Percentiles rank a stretch among this genome's conserved stretches.
phyloP scores from a whole-genome alignment of 1,284 basidiomycete genomes.

The Apiotrichum gracile region DNA sequence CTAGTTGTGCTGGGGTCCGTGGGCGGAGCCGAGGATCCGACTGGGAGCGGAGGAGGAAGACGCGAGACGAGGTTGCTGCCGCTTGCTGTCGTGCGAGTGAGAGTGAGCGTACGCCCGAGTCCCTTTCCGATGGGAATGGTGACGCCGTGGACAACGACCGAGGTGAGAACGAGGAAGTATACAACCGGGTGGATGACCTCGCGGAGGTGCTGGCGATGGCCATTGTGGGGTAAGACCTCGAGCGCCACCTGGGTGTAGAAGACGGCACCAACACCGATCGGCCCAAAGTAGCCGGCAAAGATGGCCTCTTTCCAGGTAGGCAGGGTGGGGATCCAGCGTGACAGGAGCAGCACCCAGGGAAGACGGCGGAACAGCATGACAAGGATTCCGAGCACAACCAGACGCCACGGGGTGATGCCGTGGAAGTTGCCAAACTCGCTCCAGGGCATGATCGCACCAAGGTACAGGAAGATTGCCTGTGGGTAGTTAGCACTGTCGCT shows the following conservation, averaged over 20 bases:
- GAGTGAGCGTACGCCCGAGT: slow-evolving; percentile 7
- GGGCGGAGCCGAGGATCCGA: background rate
- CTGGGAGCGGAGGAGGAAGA: slow-evolving; percentile 3
- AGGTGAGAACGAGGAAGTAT: slow-evolving; percentile 52
- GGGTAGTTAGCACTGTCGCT: background rate
- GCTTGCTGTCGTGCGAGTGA: slow-evolving; percentile 3
- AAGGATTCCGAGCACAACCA: slow-evolving; percentile 71
- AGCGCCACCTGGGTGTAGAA: slow-evolving; percentile 53
- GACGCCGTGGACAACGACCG: slow-evolving; percentile 50
- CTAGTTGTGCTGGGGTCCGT: background rate
- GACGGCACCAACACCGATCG: slow-evolving; percentile 48
- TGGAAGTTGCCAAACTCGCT: slow-evolving; percentile 43
- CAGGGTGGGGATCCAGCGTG: slow-evolving; percentile 36
- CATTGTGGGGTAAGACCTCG: slow-evolving; percentile 47
- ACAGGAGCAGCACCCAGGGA: slow-evolving; percentile 66
- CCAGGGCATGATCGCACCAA: slow-evolving; percentile 88
- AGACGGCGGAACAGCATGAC: slow-evolving; percentile 70
- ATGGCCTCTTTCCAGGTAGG: slow-evolving; percentile 39
- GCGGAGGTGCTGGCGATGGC: slow-evolving; percentile 42
- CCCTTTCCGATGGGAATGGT: slow-evolving; percentile 44
- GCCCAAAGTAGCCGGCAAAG: slow-evolving; percentile 47
- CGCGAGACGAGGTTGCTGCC: slow-evolving; percentile 8
- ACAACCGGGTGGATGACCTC: slow-evolving; percentile 50
- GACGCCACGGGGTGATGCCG: slow-evolving; percentile 67
- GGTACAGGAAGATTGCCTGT: slow-evolving; percentile 62